These are phyloP conservation scores for Candida sp. DNA, from an alignment of 1,139 yeast species.

Conservation along the genomic window DNA sequence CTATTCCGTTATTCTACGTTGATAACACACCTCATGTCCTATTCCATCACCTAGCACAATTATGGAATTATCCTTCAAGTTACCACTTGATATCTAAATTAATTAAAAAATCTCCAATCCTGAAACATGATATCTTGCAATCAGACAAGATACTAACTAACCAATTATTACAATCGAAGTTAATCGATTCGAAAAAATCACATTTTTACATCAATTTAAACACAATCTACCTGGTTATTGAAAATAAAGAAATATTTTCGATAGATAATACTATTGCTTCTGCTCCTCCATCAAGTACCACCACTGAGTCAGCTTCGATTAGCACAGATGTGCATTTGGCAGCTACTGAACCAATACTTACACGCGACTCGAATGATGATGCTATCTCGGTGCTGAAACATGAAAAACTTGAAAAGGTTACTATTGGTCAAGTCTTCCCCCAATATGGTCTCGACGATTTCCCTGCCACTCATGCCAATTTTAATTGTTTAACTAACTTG, in stretches of 20 bases:
- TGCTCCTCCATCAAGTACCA: slow-evolving; percentile 1
- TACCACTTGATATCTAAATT: slow-evolving; percentile 34
- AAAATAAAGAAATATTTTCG: slow-evolving; percentile 11
- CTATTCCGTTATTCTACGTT: slow-evolving; percentile 7
- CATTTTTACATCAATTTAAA: slow-evolving; percentile 28
- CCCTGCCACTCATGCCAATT: slow-evolving; percentile 32
- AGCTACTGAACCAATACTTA: slow-evolving; percentile 6
- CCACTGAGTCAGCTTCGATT: slow-evolving; percentile 1
- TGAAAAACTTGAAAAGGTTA: slow-evolving; percentile 20
- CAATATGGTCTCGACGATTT: slow-evolving; percentile 34
- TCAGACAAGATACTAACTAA: slow-evolving; percentile 21
- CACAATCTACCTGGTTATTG: slow-evolving; percentile 14
- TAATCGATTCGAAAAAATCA: slow-evolving; percentile 19
- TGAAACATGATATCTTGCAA: slow-evolving; percentile 17
- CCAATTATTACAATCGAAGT: slow-evolving; percentile 14
- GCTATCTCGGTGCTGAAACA: slow-evolving; percentile 2
- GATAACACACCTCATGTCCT: slow-evolving; percentile 19
- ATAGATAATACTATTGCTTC: not conserved
- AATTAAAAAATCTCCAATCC: slow-evolving; percentile 18
- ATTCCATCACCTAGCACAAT: slow-evolving; percentile 27
- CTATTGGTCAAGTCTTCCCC: slow-evolving; percentile 40
- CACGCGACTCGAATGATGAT: slow-evolving; percentile 6
- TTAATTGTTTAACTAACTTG: slow-evolving; percentile 30
- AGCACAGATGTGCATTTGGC: slow-evolving; percentile 2
- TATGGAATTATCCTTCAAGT: slow-evolving; percentile 43